Base-by-base conservation (phyloP, 2,329 filamentous ascomycete species). In the Neopestalotiopsis clavispora region DNA sequence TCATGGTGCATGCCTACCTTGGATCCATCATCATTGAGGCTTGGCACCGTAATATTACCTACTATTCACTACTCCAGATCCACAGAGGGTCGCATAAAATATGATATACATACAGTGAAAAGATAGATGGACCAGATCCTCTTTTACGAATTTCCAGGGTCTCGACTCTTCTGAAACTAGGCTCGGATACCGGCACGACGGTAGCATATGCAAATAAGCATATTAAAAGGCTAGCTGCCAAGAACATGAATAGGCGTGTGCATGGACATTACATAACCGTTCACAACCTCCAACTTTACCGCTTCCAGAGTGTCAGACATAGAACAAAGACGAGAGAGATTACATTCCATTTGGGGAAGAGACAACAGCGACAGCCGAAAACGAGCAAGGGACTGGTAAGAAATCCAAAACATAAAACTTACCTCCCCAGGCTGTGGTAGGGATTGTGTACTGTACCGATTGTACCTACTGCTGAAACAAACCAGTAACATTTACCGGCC, bases 81-180 rank as follows among this genome's bases (percentile, higher is more conserved):
- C 45, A 52, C 45, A 52, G 17, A 17, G 20, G 4, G 17, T 20
- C 6, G 45, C 45, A 52, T 52, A 52, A 52, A n/a, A 4, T 28
- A 28, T 28, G 23, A 0, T 28, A 28, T 28, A 28, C 23, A 28
- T 28, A 28, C n/a, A 9, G 20, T 52, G 14, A 52, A 52, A 52
- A 52, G 45, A 9, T 9, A 52, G 45, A 52, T 20, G 45, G 20
- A n/a, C 45, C 45, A 52, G 45, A 52, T 52, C 45, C 45, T 52
- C 45, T 52, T 52, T 52, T 52, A 52, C 45, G 45, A n/a, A 52
- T 52, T 52, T 52, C 45, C 45, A 52, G 45, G 45, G 45, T 52
- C 45, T 38, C 45, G 17, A 17, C 45, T n/a, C 45, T 52, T n/a
- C 9, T 9, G 5, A 52, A 23, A 20, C 45, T 52, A 52, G 45